These are phyloP conservation scores for Effrenium voratum DNA, from an alignment of 73 alveolate species.

Conservation along the genomic window DNA sequence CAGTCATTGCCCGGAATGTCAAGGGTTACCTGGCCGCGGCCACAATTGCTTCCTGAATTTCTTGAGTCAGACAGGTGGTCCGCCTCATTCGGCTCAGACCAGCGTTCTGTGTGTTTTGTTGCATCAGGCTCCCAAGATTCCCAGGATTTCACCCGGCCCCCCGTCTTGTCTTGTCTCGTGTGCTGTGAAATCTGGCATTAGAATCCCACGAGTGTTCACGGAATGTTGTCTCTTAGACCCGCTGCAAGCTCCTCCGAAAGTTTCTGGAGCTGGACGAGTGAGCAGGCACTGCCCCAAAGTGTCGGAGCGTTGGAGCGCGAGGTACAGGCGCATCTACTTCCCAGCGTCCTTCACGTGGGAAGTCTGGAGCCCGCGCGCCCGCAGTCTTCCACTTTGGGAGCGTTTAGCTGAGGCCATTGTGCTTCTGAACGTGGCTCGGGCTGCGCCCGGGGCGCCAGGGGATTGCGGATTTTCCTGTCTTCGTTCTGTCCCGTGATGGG, in stretches of 20 bases:
- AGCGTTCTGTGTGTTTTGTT: too few relatives aligned
- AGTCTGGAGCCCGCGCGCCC: background rate
- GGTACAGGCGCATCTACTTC: conserved; percentile 84
- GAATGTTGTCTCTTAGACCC: background rate
- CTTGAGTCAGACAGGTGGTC: too few relatives aligned
- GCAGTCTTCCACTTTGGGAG: background rate
- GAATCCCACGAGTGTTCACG: too few relatives aligned
- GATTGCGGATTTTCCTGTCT: background rate
- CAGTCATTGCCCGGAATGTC: conserved; percentile 74
- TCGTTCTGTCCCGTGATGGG: background rate
- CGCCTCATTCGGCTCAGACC: too few relatives aligned
- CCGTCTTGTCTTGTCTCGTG: too few relatives aligned
- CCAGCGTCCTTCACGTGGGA: conserved; percentile 89
- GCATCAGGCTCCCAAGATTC: too few relatives aligned
- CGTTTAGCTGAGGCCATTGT: conserved; percentile 41
- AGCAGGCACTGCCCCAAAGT: background rate
- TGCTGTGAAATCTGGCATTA: too few relatives aligned
- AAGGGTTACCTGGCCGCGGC: conserved; percentile 49
- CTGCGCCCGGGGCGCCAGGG: conserved; percentile 23
- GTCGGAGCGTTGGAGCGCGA: background rate
- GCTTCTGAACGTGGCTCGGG: conserved; percentile 83
- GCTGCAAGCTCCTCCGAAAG: conserved; percentile 92
- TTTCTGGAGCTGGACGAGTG: conserved; percentile 76
- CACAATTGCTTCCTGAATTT: too few relatives aligned
- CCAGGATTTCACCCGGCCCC: too few relatives aligned